These are phyloP conservation scores for Geranomyces michiganensis DNA, from an alignment of 192 early-diverging fungal species.

Conservation along the genomic window DNA sequence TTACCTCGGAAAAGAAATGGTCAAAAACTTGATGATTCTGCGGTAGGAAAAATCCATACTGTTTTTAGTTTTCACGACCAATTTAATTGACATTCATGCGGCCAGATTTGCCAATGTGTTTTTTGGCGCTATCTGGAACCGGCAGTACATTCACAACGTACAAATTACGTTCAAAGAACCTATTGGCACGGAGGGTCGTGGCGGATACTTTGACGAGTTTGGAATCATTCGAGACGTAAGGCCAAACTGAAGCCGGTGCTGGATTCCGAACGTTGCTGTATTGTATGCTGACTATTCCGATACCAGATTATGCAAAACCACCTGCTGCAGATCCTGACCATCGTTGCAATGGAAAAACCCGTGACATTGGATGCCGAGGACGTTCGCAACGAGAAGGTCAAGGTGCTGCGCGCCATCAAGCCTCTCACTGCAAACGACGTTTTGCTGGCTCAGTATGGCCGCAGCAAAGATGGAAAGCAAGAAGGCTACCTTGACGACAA, in stretches of 20 bases:
- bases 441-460: slow-evolving; percentile 89
- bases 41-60: slow-evolving; percentile 38
- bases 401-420: slow-evolving; percentile 79
- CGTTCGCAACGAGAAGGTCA: slow-evolving; percentile 94
- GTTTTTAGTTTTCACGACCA: too few species aligned
- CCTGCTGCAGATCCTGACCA: slow-evolving; percentile 88
- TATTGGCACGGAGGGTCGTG: slow-evolving; percentile 88
- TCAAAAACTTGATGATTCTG: slow-evolving; percentile 81
- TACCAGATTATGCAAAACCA: slow-evolving; percentile 65
- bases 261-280: neutral
- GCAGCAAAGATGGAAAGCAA: slow-evolving; percentile 73
- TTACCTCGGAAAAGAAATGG: slow-evolving; percentile 93
- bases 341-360: slow-evolving; percentile 95
- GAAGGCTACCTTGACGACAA: slow-evolving; percentile 94
- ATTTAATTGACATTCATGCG: too few species aligned
- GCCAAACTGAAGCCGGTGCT: too few species aligned
- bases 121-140: slow-evolving; percentile 79
- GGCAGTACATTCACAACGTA: slow-evolving; percentile 73
- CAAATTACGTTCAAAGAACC: slow-evolving; percentile 91
- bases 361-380: slow-evolving; percentile 85
- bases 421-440: slow-evolving; percentile 79
- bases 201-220: slow-evolving; percentile 94
- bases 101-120: slow-evolving; percentile 67
- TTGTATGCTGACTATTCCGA: neutral
- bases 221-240: slow-evolving; percentile 72